phyloP scores from a whole-genome alignment of 768 basidiomycete genomes.

The Termitomyces sp. region DNA sequence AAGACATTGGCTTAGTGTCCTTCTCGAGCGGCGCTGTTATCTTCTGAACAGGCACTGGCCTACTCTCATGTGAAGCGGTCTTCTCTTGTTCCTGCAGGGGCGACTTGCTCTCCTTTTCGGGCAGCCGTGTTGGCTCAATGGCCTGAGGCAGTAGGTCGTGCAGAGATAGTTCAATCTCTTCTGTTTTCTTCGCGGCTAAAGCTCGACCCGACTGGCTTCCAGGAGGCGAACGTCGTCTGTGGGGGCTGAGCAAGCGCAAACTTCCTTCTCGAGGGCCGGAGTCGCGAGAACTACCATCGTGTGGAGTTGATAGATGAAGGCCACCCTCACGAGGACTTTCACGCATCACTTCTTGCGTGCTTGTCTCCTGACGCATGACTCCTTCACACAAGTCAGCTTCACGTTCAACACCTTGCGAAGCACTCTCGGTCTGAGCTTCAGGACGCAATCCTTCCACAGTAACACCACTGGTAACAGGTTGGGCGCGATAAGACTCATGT shows the following conservation, averaged over 20 bases:
- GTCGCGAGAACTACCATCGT: not conserved
- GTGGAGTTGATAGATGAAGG: not conserved
- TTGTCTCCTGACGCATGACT: not conserved
- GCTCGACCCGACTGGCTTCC: slow-evolving; percentile 47
- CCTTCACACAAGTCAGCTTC: not conserved
- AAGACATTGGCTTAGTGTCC: not conserved
- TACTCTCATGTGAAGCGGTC: not conserved
- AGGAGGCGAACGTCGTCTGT: slow-evolving; percentile 44
- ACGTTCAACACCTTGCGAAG: not conserved
- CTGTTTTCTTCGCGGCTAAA: slow-evolving; percentile 45
- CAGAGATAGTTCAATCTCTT: slow-evolving; percentile 26
- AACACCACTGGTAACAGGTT: not conserved
- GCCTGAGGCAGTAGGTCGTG: slow-evolving; percentile 13
- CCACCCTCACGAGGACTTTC: not conserved
- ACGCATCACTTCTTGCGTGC: not conserved
- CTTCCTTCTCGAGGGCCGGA: slow-evolving; percentile 16
- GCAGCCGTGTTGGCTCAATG: slow-evolving; percentile 9
- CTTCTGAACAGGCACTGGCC: not conserved
- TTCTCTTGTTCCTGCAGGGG: slow-evolving; percentile 1
- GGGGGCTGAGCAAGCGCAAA: slow-evolving; percentile 29
- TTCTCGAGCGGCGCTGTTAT: not conserved
- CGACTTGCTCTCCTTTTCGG: slow-evolving; percentile 4
- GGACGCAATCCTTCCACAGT: not conserved
- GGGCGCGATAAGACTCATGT: slow-evolving; percentile 1
- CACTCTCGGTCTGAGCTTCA: not conserved